Evolutionary conservation across 257 asterid species (phyloP).

Genomic region (Mitragyna speciosa): DNA sequence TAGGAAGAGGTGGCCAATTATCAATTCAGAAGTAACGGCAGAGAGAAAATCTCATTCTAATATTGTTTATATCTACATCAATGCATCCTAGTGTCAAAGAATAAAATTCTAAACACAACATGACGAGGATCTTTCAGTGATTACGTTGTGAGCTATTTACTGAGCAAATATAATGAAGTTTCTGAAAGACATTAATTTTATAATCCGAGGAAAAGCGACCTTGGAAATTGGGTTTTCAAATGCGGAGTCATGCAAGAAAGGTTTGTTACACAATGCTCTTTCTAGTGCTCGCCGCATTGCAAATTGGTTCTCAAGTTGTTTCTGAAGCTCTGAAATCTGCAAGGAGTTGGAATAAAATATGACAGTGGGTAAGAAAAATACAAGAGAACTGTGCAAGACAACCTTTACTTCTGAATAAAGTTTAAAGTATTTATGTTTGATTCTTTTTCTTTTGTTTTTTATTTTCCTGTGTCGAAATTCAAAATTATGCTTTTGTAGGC

Average conservation of each 20-base stretch:
- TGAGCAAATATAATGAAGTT: background rate
- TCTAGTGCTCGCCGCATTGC: conserved; percentile 49
- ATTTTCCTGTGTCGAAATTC: background rate
- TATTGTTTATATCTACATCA: no score
- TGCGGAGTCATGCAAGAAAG: conserved; percentile 42
- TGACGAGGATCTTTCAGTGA: background rate
- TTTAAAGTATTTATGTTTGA: background rate
- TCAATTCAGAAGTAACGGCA: background rate
- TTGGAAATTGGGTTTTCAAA: conserved; percentile 46
- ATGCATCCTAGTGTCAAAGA: background rate
- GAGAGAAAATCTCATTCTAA: background rate
- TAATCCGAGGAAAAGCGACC: conserved; percentile 30
- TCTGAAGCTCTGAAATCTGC: conserved; percentile 59
- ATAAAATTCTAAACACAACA: background rate
- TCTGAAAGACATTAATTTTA: background rate
- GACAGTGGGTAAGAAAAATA: conserved; percentile 10
- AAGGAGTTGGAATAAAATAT: conserved; percentile 4
- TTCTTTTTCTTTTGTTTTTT: background rate
- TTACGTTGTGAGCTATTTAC: background rate
- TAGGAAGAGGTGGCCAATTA: background rate
- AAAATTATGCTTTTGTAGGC: background rate
- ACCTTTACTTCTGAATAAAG: background rate
- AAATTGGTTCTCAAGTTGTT: conserved; percentile 56
- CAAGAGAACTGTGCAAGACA: background rate
- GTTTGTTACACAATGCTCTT: conserved; percentile 48